Evolutionary conservation across 306 rosid genomes (phyloP), one percentile per base, ranked within the genome.

Genomic region (Begonia loranthoides): DNA sequence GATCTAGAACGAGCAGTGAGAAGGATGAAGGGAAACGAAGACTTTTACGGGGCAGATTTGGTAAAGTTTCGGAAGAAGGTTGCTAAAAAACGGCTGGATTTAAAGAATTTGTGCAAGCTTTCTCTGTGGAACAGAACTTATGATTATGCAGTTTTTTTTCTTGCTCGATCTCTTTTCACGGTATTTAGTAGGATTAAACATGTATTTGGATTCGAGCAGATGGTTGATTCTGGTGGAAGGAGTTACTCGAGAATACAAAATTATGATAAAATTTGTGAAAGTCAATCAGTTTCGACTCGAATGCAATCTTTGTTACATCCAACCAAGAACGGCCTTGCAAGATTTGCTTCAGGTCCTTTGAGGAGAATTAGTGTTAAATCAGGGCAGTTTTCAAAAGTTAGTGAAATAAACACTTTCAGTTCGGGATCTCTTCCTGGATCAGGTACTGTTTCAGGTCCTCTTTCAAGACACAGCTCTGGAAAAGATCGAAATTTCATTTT

Each of bases 271-370:
- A 71, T 77, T 45, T 59, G 60, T 52, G 74, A 79, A 15, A 78
- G 84, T 69, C 88, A 70, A 13, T 80, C 99, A 17, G 94, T 82
- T 56, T 83, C 93, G 56, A 79, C 81, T 13, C 21, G 76, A 12
- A 68, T 80, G 79, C 94, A 73, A 65, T 47, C 93, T 73, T 75
- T 87, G 12, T 72, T 68, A 46, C 79, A 51, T 45, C 74, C 71
- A 22, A 60, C 81, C 2, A 72, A 60, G 61, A 79, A 64, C 36
- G 67, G 55, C 56, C 84, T 28, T 59, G 45, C 82, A 45, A 80
- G 79, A 77, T 92, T 86, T 71, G 79, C 99, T 17, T 86, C 96
- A 0, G 99, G 99, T 53, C 96, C 99, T 60, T 80, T 83, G 24
- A 83, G 83, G 50, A 73, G 59, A 54, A 58, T 66, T 65, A 28